Conservation (phyloP, 2,329 filamentous ascomycete species). For the Hypoxylon sp. region DNA sequence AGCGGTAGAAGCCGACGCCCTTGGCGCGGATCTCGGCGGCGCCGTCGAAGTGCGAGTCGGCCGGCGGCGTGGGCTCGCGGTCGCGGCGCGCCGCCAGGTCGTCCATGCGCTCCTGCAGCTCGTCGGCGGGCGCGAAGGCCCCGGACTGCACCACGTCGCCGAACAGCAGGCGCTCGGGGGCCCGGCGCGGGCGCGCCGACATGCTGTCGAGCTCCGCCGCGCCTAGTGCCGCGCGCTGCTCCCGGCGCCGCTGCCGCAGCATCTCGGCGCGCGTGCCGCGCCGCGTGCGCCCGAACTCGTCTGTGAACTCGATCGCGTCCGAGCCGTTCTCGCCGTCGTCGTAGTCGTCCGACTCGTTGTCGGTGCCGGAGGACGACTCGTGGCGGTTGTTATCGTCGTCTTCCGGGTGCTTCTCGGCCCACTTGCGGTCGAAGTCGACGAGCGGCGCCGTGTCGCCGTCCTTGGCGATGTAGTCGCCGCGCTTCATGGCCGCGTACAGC, state of each 20-base stretch:
- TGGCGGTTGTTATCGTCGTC: slow-evolving; percentile 46
- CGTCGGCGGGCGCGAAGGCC: slow-evolving; percentile 81
- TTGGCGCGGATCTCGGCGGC: slow-evolving; percentile 83
- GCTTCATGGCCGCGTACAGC: slow-evolving; percentile 87
- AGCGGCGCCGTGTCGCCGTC: slow-evolving; percentile 72
- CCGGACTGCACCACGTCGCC: slow-evolving; percentile 84
- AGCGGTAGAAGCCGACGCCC: slow-evolving; percentile 91
- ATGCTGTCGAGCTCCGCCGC: slow-evolving; percentile 72
- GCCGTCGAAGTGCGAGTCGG: slow-evolving; percentile 85
- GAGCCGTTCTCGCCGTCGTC: too few species aligned
- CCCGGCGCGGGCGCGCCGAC: slow-evolving; percentile 65
- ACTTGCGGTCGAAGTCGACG: slow-evolving; percentile 96
- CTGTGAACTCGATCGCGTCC: slow-evolving; percentile 83
- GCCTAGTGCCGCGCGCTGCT: slow-evolving; percentile 59
- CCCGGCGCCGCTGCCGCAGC: slow-evolving; percentile 66
- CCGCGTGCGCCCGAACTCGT: slow-evolving; percentile 89
- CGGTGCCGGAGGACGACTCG: slow-evolving; percentile 59
- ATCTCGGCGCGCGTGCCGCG: slow-evolving; percentile 75
- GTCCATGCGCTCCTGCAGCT: slow-evolving; percentile 71
- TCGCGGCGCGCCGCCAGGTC: slow-evolving; percentile 80
- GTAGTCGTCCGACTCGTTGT: slow-evolving; percentile 67
- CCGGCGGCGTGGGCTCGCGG: slow-evolving; percentile 79
- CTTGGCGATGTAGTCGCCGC: slow-evolving; percentile 79
- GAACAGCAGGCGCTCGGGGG: slow-evolving; percentile 77
- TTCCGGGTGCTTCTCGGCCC: slow-evolving; percentile 77